A percentile compares a stretch with the other conserved stretches of the same genome.
phyloP scores from a whole-genome alignment of 164 flowering plant genomes.

The Piper longum region DNA sequence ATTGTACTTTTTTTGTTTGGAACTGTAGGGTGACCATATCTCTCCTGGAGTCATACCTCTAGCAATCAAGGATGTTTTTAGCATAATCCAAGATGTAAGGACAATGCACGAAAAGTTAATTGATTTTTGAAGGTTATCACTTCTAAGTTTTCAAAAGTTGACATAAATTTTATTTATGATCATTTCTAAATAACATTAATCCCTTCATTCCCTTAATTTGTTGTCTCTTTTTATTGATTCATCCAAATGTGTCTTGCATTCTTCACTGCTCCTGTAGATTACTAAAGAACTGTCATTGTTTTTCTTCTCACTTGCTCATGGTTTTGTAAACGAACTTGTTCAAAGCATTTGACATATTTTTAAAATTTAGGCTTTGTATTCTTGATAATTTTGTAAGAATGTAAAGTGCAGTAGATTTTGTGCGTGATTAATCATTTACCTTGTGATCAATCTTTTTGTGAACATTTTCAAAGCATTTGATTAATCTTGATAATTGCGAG shows the following conservation, averaged over 20 bases:
- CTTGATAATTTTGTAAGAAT: neutral
- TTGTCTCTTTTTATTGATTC: too few species aligned
- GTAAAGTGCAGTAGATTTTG: neutral
- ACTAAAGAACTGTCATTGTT: too few species aligned
- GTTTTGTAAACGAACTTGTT: too few species aligned
- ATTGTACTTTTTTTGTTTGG: slow-evolving; percentile 1
- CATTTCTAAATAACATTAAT: too few species aligned
- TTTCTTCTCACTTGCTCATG: too few species aligned
- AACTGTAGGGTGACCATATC: slow-evolving; percentile 76
- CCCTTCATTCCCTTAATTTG: too few species aligned
- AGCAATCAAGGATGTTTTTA: slow-evolving; percentile 97
- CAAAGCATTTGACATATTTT: too few species aligned
- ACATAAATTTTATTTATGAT: too few species aligned
- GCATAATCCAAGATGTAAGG: slow-evolving; percentile 97
- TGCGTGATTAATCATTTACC: neutral
- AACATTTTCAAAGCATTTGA: neutral
- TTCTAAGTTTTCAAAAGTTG: too few species aligned
- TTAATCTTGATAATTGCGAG: neutral
- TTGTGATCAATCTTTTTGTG: too few species aligned
- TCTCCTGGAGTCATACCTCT: slow-evolving; percentile 88
- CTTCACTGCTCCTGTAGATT: too few species aligned
- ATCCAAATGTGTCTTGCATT: neutral
- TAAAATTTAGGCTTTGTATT: too few species aligned
- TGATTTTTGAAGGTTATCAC: neutral
- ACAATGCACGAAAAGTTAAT: neutral